Evolutionary conservation across 306 rosid genomes (phyloP), one percentile per base, ranked within the genome.

Genomic region (Leucaena leucocephala): DNA sequence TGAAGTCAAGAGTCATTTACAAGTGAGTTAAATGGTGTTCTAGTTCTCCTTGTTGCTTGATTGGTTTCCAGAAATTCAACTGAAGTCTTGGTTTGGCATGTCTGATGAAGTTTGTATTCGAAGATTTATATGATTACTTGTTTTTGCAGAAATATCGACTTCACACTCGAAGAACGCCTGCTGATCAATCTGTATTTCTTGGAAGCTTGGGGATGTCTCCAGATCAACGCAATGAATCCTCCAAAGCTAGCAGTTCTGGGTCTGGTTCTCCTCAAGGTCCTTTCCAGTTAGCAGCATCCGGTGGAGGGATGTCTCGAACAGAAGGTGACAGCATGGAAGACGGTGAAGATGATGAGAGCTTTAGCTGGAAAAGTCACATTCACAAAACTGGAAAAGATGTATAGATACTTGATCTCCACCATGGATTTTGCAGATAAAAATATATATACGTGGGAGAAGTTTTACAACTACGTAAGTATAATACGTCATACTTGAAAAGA

Each of bases 1-100:
- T 77, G 99, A 96, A 91, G 99, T 96, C 80, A 96, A 93, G 83
- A 93, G 97, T 80, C 99, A 96, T 86, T 88, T 96, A 86, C 99
- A 96, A 87, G 99, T 96, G 84, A 62, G 92, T 81, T 74, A 36
- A 27, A 77, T 65, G 67, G 42, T 69, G 63, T 70, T 52, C 46
- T 48, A 10, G 46, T 46, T 21, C 64, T 27, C 65, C 76, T 76
- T 69, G 35, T 64, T 52, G 68, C 46, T 13, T 81, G 43, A 67
- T 80, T 65, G 64, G 50, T 79, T 54, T 76, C 63, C 40, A 21
- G 68, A 7, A 79, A 33, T 10, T 8, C 42, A 43, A 68, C 9
- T 59, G 40, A 40, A 62, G 75, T 19, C 55, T 67, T 4, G 45
- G 40, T 38, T 72, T 83, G 81, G 35, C 14, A 74, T 82, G 76